Evolutionary conservation across 2,329 filamentous ascomycete genomes (phyloP), one percentile per base, ranked within the genome.

Genomic region (Coleophoma cylindrospora): DNA sequence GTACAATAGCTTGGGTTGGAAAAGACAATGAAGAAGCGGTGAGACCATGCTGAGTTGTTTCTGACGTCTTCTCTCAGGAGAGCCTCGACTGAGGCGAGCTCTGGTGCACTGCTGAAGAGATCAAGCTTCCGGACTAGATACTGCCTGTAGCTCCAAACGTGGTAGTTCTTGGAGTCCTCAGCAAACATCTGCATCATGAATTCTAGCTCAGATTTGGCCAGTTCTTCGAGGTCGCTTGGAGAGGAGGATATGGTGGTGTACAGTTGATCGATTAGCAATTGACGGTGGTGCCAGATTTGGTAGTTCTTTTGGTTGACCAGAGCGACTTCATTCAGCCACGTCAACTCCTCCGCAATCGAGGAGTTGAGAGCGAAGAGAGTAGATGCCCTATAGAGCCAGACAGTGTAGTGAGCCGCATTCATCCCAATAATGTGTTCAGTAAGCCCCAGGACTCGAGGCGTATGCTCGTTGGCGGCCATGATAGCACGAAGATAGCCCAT

Each of bases 11-110:
- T 72, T 17, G 76, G 85, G 74, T 78, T 74, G 66, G 80, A 79
- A 57, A 96, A 95, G 15, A 92, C 83, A n/a, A 97, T 67, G 67
- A 92, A 96, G 76, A 94, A 97, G 47, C 94, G 85, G 74, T 99
- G 92, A 57, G 92, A 95, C 94, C 94, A 99, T 14, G 92, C 94
- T 41, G 88, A 94, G 69, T 99, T 99, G 73, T 99, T 99, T 63
- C 91, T 81, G 52, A 97, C 83, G 68, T 99, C 94, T 34, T 81
- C 74, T 50, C 81, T 74, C 51, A 99, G 79, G 67, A 96, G 79
- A 37, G 70, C 70, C 64, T 94, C 86, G 34, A 89, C 81, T 52
- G 85, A 83, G 47, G 74, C 69, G 17, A 95, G 73, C 74, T 99
- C 84, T 44, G 76, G 74, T 67, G 50, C 49, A 40, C 59, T 43